Conservation (phyloP, 306 rosid species). For the Fagus sylvatica region DNA sequence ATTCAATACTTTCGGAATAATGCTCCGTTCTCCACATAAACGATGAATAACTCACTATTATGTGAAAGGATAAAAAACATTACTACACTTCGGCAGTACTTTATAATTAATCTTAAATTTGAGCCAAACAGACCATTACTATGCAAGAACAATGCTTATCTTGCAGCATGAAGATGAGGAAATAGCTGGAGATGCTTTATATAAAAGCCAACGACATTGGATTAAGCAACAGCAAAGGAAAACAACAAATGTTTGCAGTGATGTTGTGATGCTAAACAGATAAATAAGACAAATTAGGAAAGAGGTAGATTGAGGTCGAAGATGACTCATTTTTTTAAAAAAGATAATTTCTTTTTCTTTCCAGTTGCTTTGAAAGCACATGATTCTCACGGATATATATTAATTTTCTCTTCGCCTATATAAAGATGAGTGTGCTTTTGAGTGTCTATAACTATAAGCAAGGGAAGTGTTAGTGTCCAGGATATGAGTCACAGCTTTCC, state of each 20-base stretch:
- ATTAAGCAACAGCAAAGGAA: not conserved
- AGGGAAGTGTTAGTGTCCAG: not conserved
- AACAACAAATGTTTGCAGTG: not conserved
- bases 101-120: not conserved
- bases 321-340: not conserved
- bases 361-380: not conserved
- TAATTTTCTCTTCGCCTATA: no score
- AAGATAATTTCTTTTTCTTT: no score
- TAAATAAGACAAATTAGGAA: not conserved
- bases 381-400: not conserved
- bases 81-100: no score
- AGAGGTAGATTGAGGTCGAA: not conserved
- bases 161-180: not conserved
- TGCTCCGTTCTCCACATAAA: no score
- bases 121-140: not conserved
- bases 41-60: no score
- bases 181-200: not conserved
- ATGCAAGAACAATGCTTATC: not conserved
- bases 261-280: not conserved
- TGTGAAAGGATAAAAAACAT: no score
- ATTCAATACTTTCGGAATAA: no score
- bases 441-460: not conserved
- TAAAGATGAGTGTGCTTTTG: not conserved
- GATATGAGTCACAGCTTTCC: not conserved
- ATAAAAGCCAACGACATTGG: not conserved